Conservation (phyloP, 345 rosid genomes). For the Rhizophora apiculata region DNA sequence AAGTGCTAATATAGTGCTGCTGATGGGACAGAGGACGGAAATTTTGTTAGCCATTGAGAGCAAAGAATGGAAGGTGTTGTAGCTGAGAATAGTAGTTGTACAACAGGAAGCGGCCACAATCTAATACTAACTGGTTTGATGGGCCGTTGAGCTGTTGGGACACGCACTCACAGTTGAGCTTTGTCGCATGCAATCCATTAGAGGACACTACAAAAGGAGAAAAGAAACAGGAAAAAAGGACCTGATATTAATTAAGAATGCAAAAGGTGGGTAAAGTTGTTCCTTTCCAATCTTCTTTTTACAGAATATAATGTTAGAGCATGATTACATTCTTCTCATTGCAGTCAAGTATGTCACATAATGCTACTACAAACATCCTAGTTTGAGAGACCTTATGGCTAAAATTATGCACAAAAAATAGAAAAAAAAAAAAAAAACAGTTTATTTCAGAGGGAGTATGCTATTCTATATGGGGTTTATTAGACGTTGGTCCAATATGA, state of each 20-base stretch:
- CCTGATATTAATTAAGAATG: too few relatives aligned
- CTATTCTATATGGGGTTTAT: too few relatives aligned
- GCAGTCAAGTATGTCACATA: not conserved
- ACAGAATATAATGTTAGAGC: not conserved
- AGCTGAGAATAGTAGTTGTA: slow-evolving; percentile 17
- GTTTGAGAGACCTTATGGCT: not conserved
- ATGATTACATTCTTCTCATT: not conserved
- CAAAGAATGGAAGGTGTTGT: slow-evolving; percentile 3
- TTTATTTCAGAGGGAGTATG: too few relatives aligned
- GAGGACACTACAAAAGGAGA: not conserved
- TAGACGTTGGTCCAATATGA: too few relatives aligned
- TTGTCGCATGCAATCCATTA: not conserved
- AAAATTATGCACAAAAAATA: too few relatives aligned
- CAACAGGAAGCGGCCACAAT: too few relatives aligned
- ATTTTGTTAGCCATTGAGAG: not conserved
- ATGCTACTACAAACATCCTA: not conserved
- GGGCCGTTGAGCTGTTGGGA: not conserved
- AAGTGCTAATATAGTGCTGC: not conserved
- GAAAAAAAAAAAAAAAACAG: too few relatives aligned
- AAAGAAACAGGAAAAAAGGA: not conserved
- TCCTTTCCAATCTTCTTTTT: too few relatives aligned
- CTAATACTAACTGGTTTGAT: slow-evolving; percentile 1
- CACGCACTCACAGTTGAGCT: not conserved
- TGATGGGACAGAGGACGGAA: not conserved
- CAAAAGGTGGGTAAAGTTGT: too few relatives aligned